Conservation (phyloP, 2,329 filamentous ascomycete species). For the Epicoccum nigrum region DNA sequence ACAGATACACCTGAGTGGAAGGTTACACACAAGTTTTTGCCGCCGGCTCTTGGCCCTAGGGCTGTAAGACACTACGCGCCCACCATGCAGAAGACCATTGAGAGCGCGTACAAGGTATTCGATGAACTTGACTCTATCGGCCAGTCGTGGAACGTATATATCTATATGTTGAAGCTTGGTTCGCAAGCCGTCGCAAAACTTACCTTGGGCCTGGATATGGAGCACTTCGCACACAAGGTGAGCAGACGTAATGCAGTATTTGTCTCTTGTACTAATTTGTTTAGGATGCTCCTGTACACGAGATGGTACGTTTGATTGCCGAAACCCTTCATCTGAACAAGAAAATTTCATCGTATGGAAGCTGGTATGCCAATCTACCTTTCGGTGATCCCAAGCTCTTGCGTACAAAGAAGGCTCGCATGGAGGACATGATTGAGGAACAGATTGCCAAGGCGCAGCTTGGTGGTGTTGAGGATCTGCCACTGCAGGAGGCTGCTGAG, state of each 20-base stretch:
- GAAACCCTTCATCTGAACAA: constrained; percentile 63
- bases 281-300: constrained; percentile 56
- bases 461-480: constrained; percentile 37
- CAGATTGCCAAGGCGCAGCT: constrained; percentile 20
- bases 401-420: constrained; percentile 19
- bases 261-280: not conserved
- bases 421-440: constrained; percentile 26
- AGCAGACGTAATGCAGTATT: not conserved
- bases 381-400: constrained; percentile 61
- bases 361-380: constrained; percentile 63
- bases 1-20: constrained; percentile 59
- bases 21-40: constrained; percentile 66
- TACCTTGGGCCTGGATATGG: constrained; percentile 52
- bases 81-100: constrained; percentile 62
- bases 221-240: constrained; percentile 48
- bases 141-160: constrained; percentile 56
- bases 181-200: constrained; percentile 55
- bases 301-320: constrained; percentile 60
- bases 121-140: constrained; percentile 55
- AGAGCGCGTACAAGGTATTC: constrained; percentile 57
- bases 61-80: constrained; percentile 67
- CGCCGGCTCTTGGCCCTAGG: constrained; percentile 64
- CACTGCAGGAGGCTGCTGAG: constrained; percentile 47
- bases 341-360: constrained; percentile 60
- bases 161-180: constrained; percentile 57